Base-by-base conservation (phyloP, 345 rosid species). In the Passiflora organensis region DNA sequence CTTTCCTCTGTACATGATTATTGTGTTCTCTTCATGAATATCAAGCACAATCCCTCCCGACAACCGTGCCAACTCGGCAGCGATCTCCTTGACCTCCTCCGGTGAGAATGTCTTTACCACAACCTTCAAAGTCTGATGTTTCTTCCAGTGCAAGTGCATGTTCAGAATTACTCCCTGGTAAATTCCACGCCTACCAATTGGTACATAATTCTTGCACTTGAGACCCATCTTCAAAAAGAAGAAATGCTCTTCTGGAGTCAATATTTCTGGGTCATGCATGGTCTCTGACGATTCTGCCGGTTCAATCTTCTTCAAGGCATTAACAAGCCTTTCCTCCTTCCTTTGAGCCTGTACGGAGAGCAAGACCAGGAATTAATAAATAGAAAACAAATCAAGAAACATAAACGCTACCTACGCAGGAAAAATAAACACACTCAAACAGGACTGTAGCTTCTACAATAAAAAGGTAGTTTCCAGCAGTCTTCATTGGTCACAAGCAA, bases 131-230 rank as follows among this genome's bases (percentile, higher is more conserved):
- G 94, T 86, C 73, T 93, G 96, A 73, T 86, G 96, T 61, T 89
- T 93, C 91, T 89, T 89, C 99, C 99, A 93, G 60, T 89, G 99
- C 74, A 93, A 80, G 67, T 93, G 99, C 99, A 93, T 93, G 73
- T 93, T 93, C 51, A 93, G 73, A 67, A 89, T 89, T 44, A 93
- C 96, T 58, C 99, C 95, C 63, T 93, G 96, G 76, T 89, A 93
- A 43, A 93, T 80, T 23, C 99, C 96, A 13, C 95, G 70, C 62
- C 94, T 83, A 39, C 95, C 96, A 2, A 93, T 78, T 0, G 99
- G 96, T 23, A 93, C 99, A n/a, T 93, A 89, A 39, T 93, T 93
- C 78, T 89, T 93, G 72, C 87, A 74, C 86, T 86, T 89, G 58
- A 77, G 76, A 18, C 91, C 94, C 96, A 84, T 93, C 85, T 89